phyloP scores from a whole-genome alignment of 2,329 filamentous ascomycete genomes.

The Xenoacremonium recifei region DNA sequence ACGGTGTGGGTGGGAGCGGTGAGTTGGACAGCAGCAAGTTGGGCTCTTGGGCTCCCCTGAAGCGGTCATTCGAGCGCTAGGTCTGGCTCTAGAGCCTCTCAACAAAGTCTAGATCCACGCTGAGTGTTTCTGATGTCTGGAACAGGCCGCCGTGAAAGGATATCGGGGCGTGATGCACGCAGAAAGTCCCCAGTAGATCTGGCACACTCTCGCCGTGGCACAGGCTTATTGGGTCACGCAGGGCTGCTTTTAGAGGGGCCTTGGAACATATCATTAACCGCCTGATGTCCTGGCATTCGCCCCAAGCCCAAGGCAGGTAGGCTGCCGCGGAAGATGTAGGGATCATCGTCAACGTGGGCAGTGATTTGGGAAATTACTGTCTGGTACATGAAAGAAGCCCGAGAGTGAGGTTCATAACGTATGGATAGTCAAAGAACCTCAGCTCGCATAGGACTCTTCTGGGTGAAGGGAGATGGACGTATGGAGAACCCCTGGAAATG shows the following conservation, averaged over 20 bases:
- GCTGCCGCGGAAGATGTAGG: too few species aligned
- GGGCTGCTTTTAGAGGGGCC: constrained; percentile 12
- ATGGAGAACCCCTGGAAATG: too few species aligned
- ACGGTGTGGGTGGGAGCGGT: too few species aligned
- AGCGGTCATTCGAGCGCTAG: background rate
- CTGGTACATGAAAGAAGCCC: too few species aligned
- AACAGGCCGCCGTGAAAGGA: constrained; percentile 11
- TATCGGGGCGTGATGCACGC: constrained; percentile 7
- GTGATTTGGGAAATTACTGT: too few species aligned
- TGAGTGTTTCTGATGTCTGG: constrained; percentile 6
- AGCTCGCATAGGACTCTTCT: too few species aligned
- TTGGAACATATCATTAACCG: constrained; percentile 4
- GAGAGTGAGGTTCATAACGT: too few species aligned
- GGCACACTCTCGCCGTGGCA: constrained; percentile 22
- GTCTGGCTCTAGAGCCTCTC: background rate
- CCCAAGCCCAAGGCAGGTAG: background rate
- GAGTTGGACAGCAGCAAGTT: too few species aligned
- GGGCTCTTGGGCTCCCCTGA: background rate
- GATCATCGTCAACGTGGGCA: too few species aligned
- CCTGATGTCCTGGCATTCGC: constrained; percentile 7
- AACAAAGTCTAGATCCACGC: background rate
- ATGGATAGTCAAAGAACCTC: too few species aligned
- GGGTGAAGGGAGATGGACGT: too few species aligned
- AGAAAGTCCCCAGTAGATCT: constrained; percentile 13
- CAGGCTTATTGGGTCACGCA: constrained; percentile 26